Evolutionary conservation across 2,329 filamentous ascomycete species (phyloP), one percentile per base, ranked within the genome.

Genomic region (Aschersonia sp.): DNA sequence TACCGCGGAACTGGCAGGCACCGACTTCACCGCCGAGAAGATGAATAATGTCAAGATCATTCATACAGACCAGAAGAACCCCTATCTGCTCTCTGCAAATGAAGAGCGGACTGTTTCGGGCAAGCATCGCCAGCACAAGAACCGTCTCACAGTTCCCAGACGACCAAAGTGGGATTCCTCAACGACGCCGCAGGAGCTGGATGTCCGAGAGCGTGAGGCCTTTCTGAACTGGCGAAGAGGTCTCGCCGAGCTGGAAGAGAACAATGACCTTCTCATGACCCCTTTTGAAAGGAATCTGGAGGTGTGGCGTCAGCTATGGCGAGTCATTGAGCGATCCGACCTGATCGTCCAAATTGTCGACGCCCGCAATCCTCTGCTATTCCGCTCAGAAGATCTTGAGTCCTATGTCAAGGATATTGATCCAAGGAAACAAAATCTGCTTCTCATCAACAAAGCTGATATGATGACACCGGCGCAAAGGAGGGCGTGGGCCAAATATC

Each of bases 31-130:
- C 1, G 94, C 92, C 31, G 89, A 97, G 72, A 97, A 97, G 76
- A 85, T 94, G 79, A 97, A 91, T 69, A 97, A 94, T 61, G 85
- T 97, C 67, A 96, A 96, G 72, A 96, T 98, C 62, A 96, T 98
- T 56, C 92, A 98, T 64, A 84, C 83, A 55, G 89, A 96, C 64
- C 89, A 96, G 69, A 87, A 85, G 70, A 98, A 98, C 65, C 92
- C 92, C 0, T 98, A 91, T 58, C 72, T 98, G 4, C 73, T 98
- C 20, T 91, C 88, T 0, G 80, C 85, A 0, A 77, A 81, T 30
- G 91, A 98, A 63, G 89, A 98, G 72, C 75, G 82, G 56, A 78
- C 76, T 7, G 75, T 86, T 28, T 68, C 88, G 46, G 80, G 78
- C 58, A 96, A 94, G 68, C 91, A 97, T 57, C 82, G 81, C 59